Base-by-base conservation (phyloP, 768 basidiomycete genomes). In the Xerocomellus dryophilus region DNA sequence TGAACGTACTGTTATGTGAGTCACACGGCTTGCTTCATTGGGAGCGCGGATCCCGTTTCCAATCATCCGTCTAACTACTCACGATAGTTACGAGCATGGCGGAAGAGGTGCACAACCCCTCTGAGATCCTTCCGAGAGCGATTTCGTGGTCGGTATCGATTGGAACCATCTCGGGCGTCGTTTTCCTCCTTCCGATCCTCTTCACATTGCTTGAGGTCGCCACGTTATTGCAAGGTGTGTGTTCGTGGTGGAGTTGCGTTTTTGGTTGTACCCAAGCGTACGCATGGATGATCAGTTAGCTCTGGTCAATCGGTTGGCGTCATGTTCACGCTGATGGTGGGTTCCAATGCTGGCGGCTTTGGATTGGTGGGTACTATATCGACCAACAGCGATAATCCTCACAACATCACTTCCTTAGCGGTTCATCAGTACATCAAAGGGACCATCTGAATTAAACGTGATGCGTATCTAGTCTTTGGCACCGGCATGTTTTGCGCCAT, bases 261-360 rank as follows among this genome's bases (percentile, higher is more conserved):
- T n/a, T 50, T 40, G 46, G 2, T 48, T 32, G 51, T 42, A 12
- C 32, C 57, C 54, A 49, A 59, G 21, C 42, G 17, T 2, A 36
- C 4, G 25, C 29, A 43, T 10, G 57, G 39, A 41, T 35, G 6
- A 1, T n/a, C 42, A 80, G 84, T 82, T 1, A 75, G 79, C 23
- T 78, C 81, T 20, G 81, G 84, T 4, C 85, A 86, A 64, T 85
- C 85, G 0, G 76, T 83, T 17, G 85, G 81, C 0, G 66, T 86
- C 18, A 78, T 86, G 68, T 86, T 84, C 60, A 77, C 81, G 50
- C 71, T 81, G 15, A 76, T 81, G 35, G 86, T 84, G 75, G 83
- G 84, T 5, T 83, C 81, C 7, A 72, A 75, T 21, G 80, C 72
- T 1, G 84, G 85, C 23, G 85, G 83, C 0, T 81, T 87, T 56